phyloP scores from a whole-genome alignment of 148 eudicot genomes.

The Vaccinium darrowii region DNA sequence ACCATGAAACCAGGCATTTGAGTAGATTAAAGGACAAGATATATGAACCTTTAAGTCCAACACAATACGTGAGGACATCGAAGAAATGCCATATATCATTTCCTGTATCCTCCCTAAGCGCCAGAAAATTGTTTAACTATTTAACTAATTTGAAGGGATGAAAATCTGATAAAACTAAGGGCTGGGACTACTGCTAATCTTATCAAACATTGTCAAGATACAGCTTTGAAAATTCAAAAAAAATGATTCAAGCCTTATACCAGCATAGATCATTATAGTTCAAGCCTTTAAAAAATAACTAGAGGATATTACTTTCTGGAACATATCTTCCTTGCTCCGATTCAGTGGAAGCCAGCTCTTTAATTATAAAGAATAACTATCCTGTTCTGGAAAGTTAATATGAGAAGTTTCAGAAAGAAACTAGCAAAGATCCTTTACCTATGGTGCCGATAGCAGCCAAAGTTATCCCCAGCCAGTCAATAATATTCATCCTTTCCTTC shows the following conservation, averaged over 20 bases:
- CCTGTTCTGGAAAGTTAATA: background rate
- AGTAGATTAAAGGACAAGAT: background rate
- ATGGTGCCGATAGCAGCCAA: slow-evolving; percentile 96
- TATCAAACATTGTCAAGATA: background rate
- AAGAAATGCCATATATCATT: background rate
- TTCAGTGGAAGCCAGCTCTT: background rate
- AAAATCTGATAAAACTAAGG: slow-evolving; percentile 3
- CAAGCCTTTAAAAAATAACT: background rate
- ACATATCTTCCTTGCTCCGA: background rate
- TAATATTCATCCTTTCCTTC: slow-evolving; percentile 88
- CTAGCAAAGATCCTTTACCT: slow-evolving; percentile 57
- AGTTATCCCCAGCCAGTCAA: slow-evolving; percentile 94
- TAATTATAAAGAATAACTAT: background rate
- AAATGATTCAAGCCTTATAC: background rate
- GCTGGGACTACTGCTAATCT: background rate
- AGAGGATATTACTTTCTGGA: background rate
- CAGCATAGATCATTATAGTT: background rate
- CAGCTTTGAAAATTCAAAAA: background rate
- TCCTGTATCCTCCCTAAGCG: background rate
- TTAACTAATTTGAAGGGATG: background rate
- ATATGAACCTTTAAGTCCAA: background rate
- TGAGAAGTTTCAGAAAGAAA: slow-evolving; percentile 15
- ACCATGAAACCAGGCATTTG: background rate
- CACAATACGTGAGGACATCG: background rate
- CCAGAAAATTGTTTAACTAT: background rate